Conservation (phyloP, 257 asterid genomes). For the Voacanga thouarsii region DNA sequence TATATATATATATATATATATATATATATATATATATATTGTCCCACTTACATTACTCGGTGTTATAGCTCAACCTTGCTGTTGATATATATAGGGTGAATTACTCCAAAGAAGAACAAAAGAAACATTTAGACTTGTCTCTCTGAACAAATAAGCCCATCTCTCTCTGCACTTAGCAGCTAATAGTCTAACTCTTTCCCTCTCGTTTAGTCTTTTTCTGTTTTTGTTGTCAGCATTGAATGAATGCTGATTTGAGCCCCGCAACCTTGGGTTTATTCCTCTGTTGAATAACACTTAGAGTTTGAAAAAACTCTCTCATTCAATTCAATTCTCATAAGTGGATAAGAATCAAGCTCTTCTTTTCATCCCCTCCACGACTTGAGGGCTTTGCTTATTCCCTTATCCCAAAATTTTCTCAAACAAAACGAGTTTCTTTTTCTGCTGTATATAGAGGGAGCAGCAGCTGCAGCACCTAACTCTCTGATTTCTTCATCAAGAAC, state of each 20-base stretch:
- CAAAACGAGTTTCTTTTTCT: too few relatives aligned
- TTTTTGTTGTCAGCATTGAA: slow-evolving; percentile 14
- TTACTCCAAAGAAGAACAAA: slow-evolving; percentile 16
- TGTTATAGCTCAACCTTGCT: slow-evolving; percentile 22
- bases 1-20: too few relatives aligned
- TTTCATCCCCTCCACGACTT: slow-evolving; percentile 25
- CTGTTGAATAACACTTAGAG: slow-evolving; percentile 1
- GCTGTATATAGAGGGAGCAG: too few relatives aligned
- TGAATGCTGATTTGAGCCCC: slow-evolving; percentile 49
- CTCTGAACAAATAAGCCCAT: slow-evolving; percentile 9
- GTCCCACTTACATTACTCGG: slow-evolving; percentile 39
- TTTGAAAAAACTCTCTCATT: slow-evolving; percentile 18
- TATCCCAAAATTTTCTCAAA: slow-evolving; percentile 18
- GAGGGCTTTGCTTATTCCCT: slow-evolving; percentile 17
- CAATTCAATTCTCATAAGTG: slow-evolving; percentile 20
- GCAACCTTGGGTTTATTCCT: slow-evolving; percentile 23
- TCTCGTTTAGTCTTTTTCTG: slow-evolving; percentile 12
- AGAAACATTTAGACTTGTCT: slow-evolving; percentile 15
- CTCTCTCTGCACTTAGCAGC: neutral
- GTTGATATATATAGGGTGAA: slow-evolving; percentile 16
- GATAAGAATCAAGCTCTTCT: slow-evolving; percentile 40
- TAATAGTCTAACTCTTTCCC: neutral
- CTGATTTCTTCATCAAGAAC: slow-evolving; percentile 3
- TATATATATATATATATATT: slow-evolving; percentile 1
- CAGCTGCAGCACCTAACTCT: neutral